Base-by-base conservation (phyloP, 371 early-diverging fungal species). In the Haplosporangium sp. region DNA sequence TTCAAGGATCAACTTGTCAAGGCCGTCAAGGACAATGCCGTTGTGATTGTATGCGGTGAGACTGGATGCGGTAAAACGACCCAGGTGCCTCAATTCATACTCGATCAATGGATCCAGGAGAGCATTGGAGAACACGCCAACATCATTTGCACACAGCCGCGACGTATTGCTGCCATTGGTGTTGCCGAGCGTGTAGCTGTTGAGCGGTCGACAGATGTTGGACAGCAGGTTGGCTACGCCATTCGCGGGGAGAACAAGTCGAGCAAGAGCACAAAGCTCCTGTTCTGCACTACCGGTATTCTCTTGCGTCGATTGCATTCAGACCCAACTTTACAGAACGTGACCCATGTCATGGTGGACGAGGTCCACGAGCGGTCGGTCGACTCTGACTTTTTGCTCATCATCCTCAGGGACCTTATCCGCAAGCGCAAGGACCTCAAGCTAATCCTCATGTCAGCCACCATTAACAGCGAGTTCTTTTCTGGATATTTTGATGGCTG, bases 101-200 rank as follows among this genome's bases (percentile, higher is more conserved):
- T 94, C 53, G 94, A 94, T 53, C 86, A 87, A 18, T 91, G 90
- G 59, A 93, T 91, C 55, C 81, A 85, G 58, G 69, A 80, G 29
- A 65, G 64, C 0, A 74, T 84, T 23, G 88, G 88, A 18, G 81
- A 86, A 37, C 65, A 67, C 0, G 89, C 89, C 41, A 87, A 89
- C 53, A 92, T 99, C 54, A 90, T 95, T 5, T 93, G 96, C 82
- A 98, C 99, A 1, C 98, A 98, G 74, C 98, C 98, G 6, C 86
- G 98, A 16, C 87, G 97, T 47, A 93, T 98, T 67, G 96, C 98
- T 0, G 94, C 96, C 52, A 92, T 90, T 40, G 90, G 94, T 13
- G 86, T 99, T n/a, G 95, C 96, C 6, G 73, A 87, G 58, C 91
- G 95, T 63, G 95, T 95, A 0, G 86, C 90, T 0, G 81, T 84